Base-by-base conservation (phyloP, 306 rosid genomes). In the Castanea sativa region DNA sequence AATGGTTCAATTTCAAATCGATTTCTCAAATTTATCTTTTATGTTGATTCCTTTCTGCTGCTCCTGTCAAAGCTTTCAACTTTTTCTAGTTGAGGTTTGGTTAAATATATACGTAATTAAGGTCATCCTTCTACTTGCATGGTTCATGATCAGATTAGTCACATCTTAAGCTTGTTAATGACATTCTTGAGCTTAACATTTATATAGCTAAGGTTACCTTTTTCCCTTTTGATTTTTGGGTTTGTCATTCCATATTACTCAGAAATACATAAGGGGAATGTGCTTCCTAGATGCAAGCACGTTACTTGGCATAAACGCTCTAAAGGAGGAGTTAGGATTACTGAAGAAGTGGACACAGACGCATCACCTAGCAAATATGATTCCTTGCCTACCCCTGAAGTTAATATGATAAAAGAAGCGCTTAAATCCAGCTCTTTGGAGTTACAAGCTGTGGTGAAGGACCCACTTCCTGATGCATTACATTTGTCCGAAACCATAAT, bases 401-500 rank as follows among this genome's bases (percentile, higher is more conserved):
- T 85, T 56, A 75, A 59, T 18, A 83, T 74, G 78, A 85, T 82
- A n/a, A 90, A 55, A 68, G 88, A 93, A 79, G 90, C 97, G 71
- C 91, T 95, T 38, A 86, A 52, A 81, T 84, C 82, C 49, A 93
- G 99, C 85, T 74, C 83, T 73, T 69, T 68, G 73, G 96, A 90
- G 83, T 65, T 93, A 73, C 80, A 69, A 69, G 86, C 86, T 25
- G 77, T 73, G 80, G 94, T 93, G 70, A 87, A 74, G 6, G 98
- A 95, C 79, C 97, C 98, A 73, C 97, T 95, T 84, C 94, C 96
- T 2, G 88, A 80, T 69, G 91, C 92, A 9, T 78, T 95, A 71
- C 87, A 21, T 9, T 32, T 30, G 20, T 82, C 98, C 29, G 93
- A 88, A 59, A 76, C 73, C 55, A 51, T 89, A 73, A 75, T 85